Conservation (phyloP, 1,139 yeast species). For the Dujonia santamariae region DNA sequence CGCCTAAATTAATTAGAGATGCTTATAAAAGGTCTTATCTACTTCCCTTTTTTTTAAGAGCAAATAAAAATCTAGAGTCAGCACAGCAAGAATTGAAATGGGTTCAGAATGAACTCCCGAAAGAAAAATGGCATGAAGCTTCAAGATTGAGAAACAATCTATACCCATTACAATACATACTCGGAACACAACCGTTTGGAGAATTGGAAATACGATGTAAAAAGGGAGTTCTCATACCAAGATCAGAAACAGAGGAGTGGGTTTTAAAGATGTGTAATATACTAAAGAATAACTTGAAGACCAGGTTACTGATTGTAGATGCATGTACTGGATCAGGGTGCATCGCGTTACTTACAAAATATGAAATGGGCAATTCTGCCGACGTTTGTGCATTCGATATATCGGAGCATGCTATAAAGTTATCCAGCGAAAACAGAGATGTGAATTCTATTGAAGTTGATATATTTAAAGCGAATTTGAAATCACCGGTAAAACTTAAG, state of each 20-base stretch:
- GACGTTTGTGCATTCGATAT: slow-evolving; percentile 45
- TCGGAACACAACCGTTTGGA: slow-evolving; percentile 89
- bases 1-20: slow-evolving; percentile 24
- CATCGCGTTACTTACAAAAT: slow-evolving; percentile 54
- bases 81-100: slow-evolving; percentile 39
- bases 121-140: slow-evolving; percentile 32
- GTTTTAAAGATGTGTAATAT: slow-evolving; percentile 24
- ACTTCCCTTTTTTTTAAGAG: slow-evolving; percentile 32
- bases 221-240: slow-evolving; percentile 74
- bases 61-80: slow-evolving; percentile 23
- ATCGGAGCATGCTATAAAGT: slow-evolving; percentile 47
- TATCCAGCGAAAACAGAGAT: slow-evolving; percentile 47
- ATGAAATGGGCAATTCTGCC: slow-evolving; percentile 22
- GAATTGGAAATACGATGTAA: slow-evolving; percentile 55
- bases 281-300: slow-evolving; percentile 13
- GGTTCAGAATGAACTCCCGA: slow-evolving; percentile 41
- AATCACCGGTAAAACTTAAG: not conserved
- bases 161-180: slow-evolving; percentile 77
- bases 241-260: slow-evolving; percentile 99
- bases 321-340: slow-evolving; percentile 94
- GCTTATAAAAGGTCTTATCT: slow-evolving; percentile 25
- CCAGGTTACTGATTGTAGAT: slow-evolving; percentile 48
- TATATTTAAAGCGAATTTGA: slow-evolving; percentile 21
- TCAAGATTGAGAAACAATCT: slow-evolving; percentile 37
- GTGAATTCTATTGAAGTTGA: slow-evolving; percentile 2